Evolutionary conservation across 2,329 filamentous ascomycete genomes (phyloP), one percentile per base, ranked within the genome.

Genomic region (Hirsutella minnesotensis): DNA sequence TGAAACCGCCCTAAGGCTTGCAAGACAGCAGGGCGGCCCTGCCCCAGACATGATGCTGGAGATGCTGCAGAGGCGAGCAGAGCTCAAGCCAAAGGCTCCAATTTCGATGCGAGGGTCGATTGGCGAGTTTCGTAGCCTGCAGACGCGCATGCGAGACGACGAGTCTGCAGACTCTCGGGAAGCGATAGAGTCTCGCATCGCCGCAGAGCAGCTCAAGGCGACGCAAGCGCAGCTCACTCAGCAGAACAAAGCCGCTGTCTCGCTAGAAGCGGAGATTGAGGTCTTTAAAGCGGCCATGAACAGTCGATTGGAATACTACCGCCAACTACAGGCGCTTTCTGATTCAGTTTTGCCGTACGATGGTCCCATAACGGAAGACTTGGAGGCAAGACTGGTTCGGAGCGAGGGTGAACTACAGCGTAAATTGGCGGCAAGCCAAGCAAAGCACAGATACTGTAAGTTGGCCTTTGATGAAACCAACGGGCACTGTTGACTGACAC

Each of bases 281-380:
- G 66, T 79, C 22, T 92, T 94, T 57, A 82, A 79, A 22, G 69
- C 72, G 15, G 78, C 83, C 0, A 89, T 94, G 78, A 96, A 96
- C 54, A 72, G 79, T 31, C 81, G 92, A 13, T 65, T 95, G 1
- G 87, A 92, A 44, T 96, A 88, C 57, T 96, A 96, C 57, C 79
- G 83, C 5, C 88, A 95, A 55, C 70, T 96, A 10, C 92, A 96
- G 56, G 75, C 78, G 21, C 79, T 96, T n/a, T 95, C 89, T 0
- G 90, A 96, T 56, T 86, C 79, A 16, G 86, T 96, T 0, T 74
- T 77, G 5, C 81, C 83, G 1, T 85, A 84, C 44, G 81, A 87
- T 44, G 80, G 82, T 10, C 53, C 75, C 12, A 68, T 67, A 2
- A 66, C 81, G 10, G 73, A 83, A 36, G 58, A 65, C 10, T 53